These are phyloP conservation scores for Fusarium humuli DNA, from an alignment of 2,329 filamentous ascomycete genomes.

Conservation along the genomic window DNA sequence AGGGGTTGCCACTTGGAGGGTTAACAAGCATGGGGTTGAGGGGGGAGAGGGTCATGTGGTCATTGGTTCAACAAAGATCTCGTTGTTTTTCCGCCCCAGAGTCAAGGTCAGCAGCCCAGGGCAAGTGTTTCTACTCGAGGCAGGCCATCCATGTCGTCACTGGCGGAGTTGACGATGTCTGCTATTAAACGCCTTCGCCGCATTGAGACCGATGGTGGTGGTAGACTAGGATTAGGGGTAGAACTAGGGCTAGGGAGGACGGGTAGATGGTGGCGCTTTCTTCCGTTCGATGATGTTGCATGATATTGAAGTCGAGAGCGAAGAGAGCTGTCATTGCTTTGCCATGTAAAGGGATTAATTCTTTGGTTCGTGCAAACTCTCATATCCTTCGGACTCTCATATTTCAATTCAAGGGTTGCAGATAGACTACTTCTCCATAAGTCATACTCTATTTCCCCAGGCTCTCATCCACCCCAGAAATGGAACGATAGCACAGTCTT, in stretches of 20 bases:
- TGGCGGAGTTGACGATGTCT: neutral
- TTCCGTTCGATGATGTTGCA: neutral
- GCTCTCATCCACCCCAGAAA: constrained; percentile 1
- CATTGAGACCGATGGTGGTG: constrained; percentile 11
- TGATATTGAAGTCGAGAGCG: neutral
- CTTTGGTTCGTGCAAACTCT: neutral
- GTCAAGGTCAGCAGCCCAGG: neutral
- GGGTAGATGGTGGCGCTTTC: constrained; percentile 2
- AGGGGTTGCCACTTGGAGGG: constrained; percentile 2
- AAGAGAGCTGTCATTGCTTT: neutral
- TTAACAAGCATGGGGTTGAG: neutral
- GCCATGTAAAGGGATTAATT: neutral
- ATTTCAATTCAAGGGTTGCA: too few relatives aligned
- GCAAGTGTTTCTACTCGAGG: neutral
- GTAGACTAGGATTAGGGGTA: neutral
- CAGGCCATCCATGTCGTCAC: constrained; percentile 17
- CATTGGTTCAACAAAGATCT: constrained; percentile 18
- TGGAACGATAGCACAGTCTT: neutral
- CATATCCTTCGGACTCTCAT: neutral
- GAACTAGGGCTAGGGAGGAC: neutral
- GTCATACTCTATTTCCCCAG: neutral
- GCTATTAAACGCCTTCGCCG: constrained; percentile 21
- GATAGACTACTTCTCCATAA: neutral
- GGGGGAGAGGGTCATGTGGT: constrained; percentile 4
- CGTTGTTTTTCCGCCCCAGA: neutral